Base-by-base conservation (phyloP, 2,329 filamentous ascomycete genomes). In the Pseudogymnoascus sp. region DNA sequence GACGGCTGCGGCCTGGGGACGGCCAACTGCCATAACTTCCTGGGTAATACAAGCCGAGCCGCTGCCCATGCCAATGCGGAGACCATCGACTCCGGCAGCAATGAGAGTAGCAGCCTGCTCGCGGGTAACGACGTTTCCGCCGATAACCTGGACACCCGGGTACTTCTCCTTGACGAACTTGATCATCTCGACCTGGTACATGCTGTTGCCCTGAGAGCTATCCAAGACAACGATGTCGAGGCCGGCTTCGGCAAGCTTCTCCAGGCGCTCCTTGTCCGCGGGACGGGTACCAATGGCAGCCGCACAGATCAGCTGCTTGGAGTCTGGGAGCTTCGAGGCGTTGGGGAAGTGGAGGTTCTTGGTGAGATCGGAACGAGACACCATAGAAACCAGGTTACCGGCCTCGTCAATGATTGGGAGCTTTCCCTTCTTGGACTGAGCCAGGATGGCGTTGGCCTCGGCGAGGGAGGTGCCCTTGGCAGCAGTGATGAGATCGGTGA, bases 161-260 rank as follows among this genome's bases (percentile, higher is more conserved):
- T 87, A 93, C 69, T 87, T 90, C 68, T 87, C 75, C 83, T 99
- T 99, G 79, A 94, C 83, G 82, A 88, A 97, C 78, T 92, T 91
- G 80, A 99, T 85, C 94, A 99, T 99, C 64, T 96, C 91, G 66
- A 97, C 88, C 80, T 97, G 93, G 83, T 93, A 99, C 81, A 97
- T 91, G 77, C 89, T 94, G 84, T 97, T 97, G 68, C 94, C 94
- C 79, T 99, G 94, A 72, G 90, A 95, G 77, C 89, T 94, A 81
- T 99, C 94, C 60, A 99, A 84, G 69, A 99, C 82, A 67, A 97
- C 92, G 73, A 99, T 89, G 71, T 99, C 94, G 59, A 99, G 84
- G 65, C 94, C 94, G 68, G 94, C 94, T 62, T 97, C 93, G 39
- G 96, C 92, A 53, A 99, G 86, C 75, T 90, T 88, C 76, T 88